phyloP scores from a whole-genome alignment of 2,329 filamentous ascomycete species.

The Phialemoniopsis sp. region DNA sequence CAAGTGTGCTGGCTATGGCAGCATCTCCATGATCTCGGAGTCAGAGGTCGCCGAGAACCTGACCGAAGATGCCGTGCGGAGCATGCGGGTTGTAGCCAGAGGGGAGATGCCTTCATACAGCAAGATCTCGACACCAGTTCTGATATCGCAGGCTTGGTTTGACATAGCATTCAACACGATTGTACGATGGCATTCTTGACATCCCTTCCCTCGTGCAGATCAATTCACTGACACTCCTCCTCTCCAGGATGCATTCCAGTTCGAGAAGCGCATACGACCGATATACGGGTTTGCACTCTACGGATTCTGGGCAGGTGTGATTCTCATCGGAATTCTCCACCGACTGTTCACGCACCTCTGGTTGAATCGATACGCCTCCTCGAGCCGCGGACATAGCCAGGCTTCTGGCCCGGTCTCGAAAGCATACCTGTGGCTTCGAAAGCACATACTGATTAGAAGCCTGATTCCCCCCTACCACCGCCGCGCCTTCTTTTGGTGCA shows the following conservation, averaged over 20 bases:
- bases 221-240: neutral
- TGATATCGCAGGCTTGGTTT: slow-evolving; percentile 4
- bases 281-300: slow-evolving; percentile 7
- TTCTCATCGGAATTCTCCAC: slow-evolving; percentile 8
- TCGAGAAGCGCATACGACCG: neutral
- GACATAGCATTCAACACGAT: neutral
- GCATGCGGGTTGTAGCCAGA: slow-evolving; percentile 2
- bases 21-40: neutral
- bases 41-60: slow-evolving; percentile 7
- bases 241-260: neutral
- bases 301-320: slow-evolving; percentile 9
- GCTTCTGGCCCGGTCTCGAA: slow-evolving; percentile 6
- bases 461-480: slow-evolving; percentile 8
- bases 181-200: neutral
- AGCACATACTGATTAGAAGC: slow-evolving; percentile 9
- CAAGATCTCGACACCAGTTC: slow-evolving; percentile 6
- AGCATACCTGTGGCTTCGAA: slow-evolving; percentile 5
- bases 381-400: slow-evolving; percentile 4
- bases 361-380: slow-evolving; percentile 6
- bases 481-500: slow-evolving; percentile 11
- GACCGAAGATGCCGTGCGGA: slow-evolving; percentile 7
- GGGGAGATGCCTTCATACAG: neutral
- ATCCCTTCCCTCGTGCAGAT: neutral
- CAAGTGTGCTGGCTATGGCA: slow-evolving; percentile 3
- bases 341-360: slow-evolving; percentile 3